Base-by-base conservation (phyloP, 768 basidiomycete genomes). In the Hydnomerulius pinastri region DNA sequence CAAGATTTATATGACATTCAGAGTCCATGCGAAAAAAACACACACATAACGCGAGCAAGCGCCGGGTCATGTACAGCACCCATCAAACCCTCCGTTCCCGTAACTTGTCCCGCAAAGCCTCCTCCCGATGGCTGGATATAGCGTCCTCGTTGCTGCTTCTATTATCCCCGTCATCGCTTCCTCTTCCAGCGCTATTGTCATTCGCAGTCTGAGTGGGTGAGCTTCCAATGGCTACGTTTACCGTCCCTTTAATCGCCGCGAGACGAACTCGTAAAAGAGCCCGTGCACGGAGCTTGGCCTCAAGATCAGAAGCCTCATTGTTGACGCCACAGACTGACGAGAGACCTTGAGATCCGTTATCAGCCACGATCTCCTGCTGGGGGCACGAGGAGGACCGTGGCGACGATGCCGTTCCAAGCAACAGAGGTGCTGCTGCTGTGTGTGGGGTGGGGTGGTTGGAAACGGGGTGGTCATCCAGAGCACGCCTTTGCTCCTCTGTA, bases 261-360 rank as follows among this genome's bases (percentile, higher is more conserved):
- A 82, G 72, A 28, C 77, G 75, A 21, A 73, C 71, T 21, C 72
- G 76, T 55, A 82, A 56, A 50, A 71, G 77, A 33, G 78, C 77
- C 57, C 76, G 77, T 43, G 64, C 66, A 44, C 80, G 77, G 55
- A 83, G 67, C 48, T 66, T 69, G 41, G 69, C 71, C 57, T 83
- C 81, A 46, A 69, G 65, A 54, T 38, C 55, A 23, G 9, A 18
- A 10, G 7, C 23, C 12, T 47, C 47, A 23, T 28, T 17, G 30
- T 17, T 46, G 46, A 23, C 28, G 6, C 12, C 18, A 9, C 7
- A 4, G 38, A 6, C 20, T 6, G 36, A 45, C 42, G 42, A 30
- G 23, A 4, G n/a, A 52, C 57, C 27, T 52, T 58, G 43, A 65
- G 48, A 59, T 68, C 60, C 43, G 55, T 49, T 51, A 41, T 50